Base-by-base conservation (phyloP, 768 basidiomycete species). In the Obba rivulosa region DNA sequence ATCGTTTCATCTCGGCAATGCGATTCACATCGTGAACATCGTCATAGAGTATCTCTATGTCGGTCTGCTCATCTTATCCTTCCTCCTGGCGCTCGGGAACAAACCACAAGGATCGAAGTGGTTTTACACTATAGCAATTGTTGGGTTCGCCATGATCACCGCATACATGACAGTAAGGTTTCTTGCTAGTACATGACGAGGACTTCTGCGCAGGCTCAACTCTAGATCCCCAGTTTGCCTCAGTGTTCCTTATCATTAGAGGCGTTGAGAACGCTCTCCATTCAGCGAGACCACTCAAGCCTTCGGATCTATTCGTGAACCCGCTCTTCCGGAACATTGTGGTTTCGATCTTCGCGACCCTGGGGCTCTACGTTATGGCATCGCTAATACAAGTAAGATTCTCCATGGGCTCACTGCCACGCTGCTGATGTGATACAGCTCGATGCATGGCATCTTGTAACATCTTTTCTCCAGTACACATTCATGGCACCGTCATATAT, bases 361-460 rank as follows among this genome's bases (percentile, higher is more conserved):
- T 88, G 17, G 93, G 92, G 31, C 66, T 96, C 57, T 97, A 95
- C 65, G 58, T 94, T 35, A 22, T 87, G 37, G 75, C 92, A 0
- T 87, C 83, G 2, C 51, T 95, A 7, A 74, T 92, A 40, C 90
- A 90, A 66, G 87, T 91, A 59, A 58, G 91, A 51, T 34, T 39
- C 17, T 36, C 24, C 21, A 39, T 13, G n/a, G 8, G n/a, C 16
- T 16, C 39, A 43, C 3, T 5, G 17, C 13, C 22, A 28, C 24
- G 37, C 24, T 43, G 20, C 41, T 34, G 41, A 24, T 42, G 45
- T 4, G 21, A 35, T 59, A 25, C 57, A 92, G 81, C 80, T 93
- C 53, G 92, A 96, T 54, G 93, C 93, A 1, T 93, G 92, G 89
- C 93, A 97, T 63, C 87, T 97, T 88, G 71, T 97, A 56, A 95